Evolutionary conservation across 2,329 filamentous ascomycete species (phyloP), one percentile per base, ranked within the genome.

Genomic region (Sclerotinia trifoliorum): DNA sequence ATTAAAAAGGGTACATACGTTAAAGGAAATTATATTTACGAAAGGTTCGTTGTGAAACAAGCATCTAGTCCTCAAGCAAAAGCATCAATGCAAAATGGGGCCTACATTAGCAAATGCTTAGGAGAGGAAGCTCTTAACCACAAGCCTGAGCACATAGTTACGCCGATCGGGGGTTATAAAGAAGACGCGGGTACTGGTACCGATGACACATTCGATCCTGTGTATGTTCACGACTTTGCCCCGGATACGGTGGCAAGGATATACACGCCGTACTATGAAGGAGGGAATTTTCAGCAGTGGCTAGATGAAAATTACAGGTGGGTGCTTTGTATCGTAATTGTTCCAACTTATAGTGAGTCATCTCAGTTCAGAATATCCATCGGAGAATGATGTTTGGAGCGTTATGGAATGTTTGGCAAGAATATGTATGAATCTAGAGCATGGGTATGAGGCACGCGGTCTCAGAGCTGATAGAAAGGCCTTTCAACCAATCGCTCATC

Each of bases 21-120:
- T 0, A 0, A 0, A 2, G 0, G 6, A 0, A 1, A 1, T n/a
- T 7, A 5, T 19, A 5, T 2, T 15, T 35, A 48, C 11, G 1
- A n/a, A 6, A 61, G 26, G 48, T 2, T 61, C 10, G 57, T 61
- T 48, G 57, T 61, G 13, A 61, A 61, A 48, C 57, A 61, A 24
- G 42, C 11, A 48, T 48, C 17, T 15, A 17, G 19, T 10, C 10
- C 42, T 17, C 26, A 61, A n/a, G 57, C 57, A 48, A 61, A 48
- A 35, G 5, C 13, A n/a, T 8, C 5, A 19, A 13, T 61, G 21
- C 2, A 32, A 29, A 61, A 32, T 8, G 26, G 21, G 13, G 5
- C 26, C 19, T 15, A 13, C n/a, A 48, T 58, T 44, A 10, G 44
- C 56, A 11, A 29, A 10, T 21, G 8, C 21, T 0, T 57, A 17